phyloP scores from a whole-genome alignment of 75 land plant genomes.

The Azolla pinnata region DNA sequence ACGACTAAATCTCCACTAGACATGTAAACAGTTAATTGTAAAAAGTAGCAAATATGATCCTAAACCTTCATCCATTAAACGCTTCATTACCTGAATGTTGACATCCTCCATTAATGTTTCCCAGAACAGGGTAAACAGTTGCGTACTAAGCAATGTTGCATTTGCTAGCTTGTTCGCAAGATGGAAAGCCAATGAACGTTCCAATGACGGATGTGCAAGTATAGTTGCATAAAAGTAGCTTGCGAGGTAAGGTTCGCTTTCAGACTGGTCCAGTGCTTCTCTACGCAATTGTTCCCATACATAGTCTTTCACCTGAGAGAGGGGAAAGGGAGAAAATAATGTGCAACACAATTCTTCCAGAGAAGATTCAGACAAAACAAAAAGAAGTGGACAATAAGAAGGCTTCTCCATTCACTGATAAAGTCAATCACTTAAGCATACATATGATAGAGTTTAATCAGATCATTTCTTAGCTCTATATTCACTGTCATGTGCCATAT shows the following conservation, averaged over 20 bases:
- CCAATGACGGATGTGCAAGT: conserved; percentile 46
- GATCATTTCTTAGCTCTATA: no score
- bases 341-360: neutral
- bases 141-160: conserved; percentile 28
- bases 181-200: conserved; percentile 46
- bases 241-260: conserved; percentile 52
- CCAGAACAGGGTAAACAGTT: conserved; percentile 23
- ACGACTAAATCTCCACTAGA: no score
- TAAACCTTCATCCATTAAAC: no score
- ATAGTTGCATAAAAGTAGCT: conserved; percentile 38
- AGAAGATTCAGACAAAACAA: no score
- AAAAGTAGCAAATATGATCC: no score
- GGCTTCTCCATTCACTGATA: no score
- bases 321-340: no score
- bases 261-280: conserved; percentile 26
- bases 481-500: no score
- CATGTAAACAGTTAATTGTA: no score
- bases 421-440: no score
- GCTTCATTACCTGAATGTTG: conserved; percentile 21
- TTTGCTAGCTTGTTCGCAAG: conserved; percentile 45
- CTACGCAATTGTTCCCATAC: conserved; percentile 14
- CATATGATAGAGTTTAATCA: no score
- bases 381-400: no score
- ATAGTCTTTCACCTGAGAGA: conserved; percentile 4
- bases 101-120: conserved; percentile 26